Conservation (phyloP, 768 basidiomycete genomes). For the Suillus luteus region DNA sequence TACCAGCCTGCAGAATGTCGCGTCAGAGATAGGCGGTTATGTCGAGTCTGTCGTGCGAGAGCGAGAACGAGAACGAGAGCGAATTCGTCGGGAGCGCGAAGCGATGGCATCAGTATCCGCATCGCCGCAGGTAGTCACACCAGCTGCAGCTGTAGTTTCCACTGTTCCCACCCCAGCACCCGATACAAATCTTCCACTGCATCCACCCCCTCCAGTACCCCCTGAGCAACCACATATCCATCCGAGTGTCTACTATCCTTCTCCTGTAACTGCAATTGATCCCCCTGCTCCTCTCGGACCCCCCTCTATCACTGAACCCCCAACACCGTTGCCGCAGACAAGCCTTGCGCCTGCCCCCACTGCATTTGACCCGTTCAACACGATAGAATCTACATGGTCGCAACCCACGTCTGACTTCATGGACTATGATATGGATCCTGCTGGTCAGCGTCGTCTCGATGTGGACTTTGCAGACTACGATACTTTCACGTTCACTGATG, state of each 20-base stretch:
- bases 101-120: constrained; percentile 33
- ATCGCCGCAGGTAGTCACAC: constrained; percentile 26
- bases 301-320: constrained; percentile 21
- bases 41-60: constrained; percentile 78
- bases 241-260: constrained; percentile 52
- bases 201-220: constrained; percentile 25
- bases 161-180: constrained; percentile 18
- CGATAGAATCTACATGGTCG: constrained; percentile 43
- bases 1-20: constrained; percentile 53
- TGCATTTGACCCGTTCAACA: constrained; percentile 47
- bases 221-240: constrained; percentile 19
- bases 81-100: constrained; percentile 68
- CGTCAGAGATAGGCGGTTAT: constrained; percentile 64
- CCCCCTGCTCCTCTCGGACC: constrained; percentile 18
- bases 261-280: constrained; percentile 41
- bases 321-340: constrained; percentile 11
- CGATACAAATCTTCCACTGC: constrained; percentile 9
- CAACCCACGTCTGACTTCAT: constrained; percentile 40
- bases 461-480: constrained; percentile 52
- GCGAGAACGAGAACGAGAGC: constrained; percentile 75
- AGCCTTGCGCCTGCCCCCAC: constrained; percentile 20
- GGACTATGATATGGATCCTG: constrained; percentile 37
- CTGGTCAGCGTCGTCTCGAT: constrained; percentile 28
- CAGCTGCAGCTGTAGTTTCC: constrained; percentile 10
- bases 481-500: constrained; percentile 67